These are phyloP conservation scores for Diaporthe vaccinii DNA, from an alignment of 2,329 filamentous ascomycete genomes.

Conservation along the genomic window DNA sequence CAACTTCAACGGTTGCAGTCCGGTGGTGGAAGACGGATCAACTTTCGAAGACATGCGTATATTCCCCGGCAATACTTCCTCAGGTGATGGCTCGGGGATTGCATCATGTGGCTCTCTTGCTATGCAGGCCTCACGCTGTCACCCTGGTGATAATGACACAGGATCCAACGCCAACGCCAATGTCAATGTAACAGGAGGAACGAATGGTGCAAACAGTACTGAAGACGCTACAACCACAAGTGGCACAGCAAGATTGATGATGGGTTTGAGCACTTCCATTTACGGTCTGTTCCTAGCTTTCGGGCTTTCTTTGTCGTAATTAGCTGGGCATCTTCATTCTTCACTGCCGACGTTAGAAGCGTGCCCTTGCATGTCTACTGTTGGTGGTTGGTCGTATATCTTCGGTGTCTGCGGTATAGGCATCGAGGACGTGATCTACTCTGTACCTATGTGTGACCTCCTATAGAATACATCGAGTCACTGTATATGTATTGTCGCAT, in stretches of 20 bases:
- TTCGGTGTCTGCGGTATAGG: too few species aligned
- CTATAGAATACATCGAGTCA: too few species aligned
- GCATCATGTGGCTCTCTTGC: neutral
- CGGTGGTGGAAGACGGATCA: neutral
- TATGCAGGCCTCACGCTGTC: slow-evolving; percentile 10
- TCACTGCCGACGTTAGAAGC: neutral
- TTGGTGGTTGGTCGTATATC: too few species aligned
- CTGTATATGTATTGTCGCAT: too few species aligned
- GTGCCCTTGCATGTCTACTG: neutral
- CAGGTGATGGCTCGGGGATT: neutral
- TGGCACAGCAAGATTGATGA: neutral
- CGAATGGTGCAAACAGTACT: too few species aligned
- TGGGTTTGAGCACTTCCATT: neutral
- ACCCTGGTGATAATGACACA: neutral
- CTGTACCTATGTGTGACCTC: too few species aligned
- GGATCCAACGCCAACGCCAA: neutral
- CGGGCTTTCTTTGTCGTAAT: neutral
- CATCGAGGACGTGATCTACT: too few species aligned
- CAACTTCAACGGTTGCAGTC: neutral
- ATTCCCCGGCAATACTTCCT: neutral
- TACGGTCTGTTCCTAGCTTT: neutral
- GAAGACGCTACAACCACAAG: neutral
- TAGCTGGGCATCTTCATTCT: too few species aligned
- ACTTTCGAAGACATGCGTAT: neutral
- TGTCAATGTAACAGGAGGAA: neutral